These are phyloP conservation scores for Rachicladosporium sp. DNA, from an alignment of 2,329 filamentous ascomycete species.

Conservation along the genomic window DNA sequence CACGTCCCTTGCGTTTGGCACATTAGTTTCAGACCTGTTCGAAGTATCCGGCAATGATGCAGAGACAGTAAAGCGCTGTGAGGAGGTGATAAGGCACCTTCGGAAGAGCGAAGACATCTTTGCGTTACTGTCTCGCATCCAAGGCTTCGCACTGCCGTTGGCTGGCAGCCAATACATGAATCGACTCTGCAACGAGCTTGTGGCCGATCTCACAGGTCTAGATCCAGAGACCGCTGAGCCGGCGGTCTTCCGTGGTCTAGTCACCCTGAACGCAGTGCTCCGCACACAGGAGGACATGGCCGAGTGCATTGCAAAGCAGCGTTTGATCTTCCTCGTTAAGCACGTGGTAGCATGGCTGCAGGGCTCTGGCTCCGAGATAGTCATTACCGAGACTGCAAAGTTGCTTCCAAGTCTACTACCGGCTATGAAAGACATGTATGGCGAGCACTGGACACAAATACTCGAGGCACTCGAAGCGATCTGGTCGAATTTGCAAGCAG, in stretches of 20 bases:
- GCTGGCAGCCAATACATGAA: slow-evolving; percentile 35
- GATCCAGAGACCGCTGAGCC: slow-evolving; percentile 24
- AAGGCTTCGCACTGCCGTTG: slow-evolving; percentile 37
- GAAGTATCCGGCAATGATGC: slow-evolving; percentile 30
- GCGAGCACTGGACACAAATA: slow-evolving; percentile 63
- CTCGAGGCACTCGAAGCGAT: slow-evolving; percentile 23
- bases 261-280: slow-evolving; percentile 43
- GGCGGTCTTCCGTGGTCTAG: slow-evolving; percentile 32
- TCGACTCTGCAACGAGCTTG: slow-evolving; percentile 46
- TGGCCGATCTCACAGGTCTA: slow-evolving; percentile 47
- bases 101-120: slow-evolving; percentile 32
- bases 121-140: slow-evolving; percentile 35
- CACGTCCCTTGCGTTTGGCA: slow-evolving; percentile 26
- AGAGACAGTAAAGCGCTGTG: slow-evolving; percentile 23
- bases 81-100: slow-evolving; percentile 22
- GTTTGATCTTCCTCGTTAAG: slow-evolving; percentile 71
- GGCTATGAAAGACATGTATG: slow-evolving; percentile 69
- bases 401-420: slow-evolving; percentile 50
- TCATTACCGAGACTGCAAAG: slow-evolving; percentile 44
- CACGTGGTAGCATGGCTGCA: slow-evolving; percentile 63
- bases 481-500: slow-evolving; percentile 19
- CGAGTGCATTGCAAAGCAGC: slow-evolving; percentile 43
- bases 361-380: slow-evolving; percentile 34
- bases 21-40: slow-evolving; percentile 26
- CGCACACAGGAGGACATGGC: slow-evolving; percentile 36